Conservation (phyloP, 345 rosid species). For the Eucalyptus brandiana region DNA sequence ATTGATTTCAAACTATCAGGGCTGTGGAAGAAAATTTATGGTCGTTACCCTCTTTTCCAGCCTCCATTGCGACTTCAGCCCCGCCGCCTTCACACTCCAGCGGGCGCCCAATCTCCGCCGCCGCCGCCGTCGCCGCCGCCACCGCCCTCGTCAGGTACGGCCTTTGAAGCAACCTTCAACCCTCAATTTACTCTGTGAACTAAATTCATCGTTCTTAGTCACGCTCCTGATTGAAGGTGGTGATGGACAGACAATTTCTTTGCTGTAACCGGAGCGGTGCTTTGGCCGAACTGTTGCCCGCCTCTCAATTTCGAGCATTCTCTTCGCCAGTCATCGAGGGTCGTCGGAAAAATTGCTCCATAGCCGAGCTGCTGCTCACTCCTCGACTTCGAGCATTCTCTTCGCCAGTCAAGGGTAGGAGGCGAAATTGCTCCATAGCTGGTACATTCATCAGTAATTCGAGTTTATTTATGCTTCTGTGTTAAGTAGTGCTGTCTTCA, state of each 20-base stretch:
- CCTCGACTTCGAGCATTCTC: neutral
- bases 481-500: neutral
- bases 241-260: slow-evolving; percentile 13
- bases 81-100: neutral
- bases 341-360: neutral
- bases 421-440: neutral
- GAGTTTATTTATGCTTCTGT: neutral
- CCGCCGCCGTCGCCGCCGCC: neutral
- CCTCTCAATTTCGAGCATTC: neutral
- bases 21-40: too few species aligned
- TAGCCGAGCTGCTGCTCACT: neutral
- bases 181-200: neutral
- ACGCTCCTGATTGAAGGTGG: slow-evolving; percentile 4
- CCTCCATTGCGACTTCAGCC: rapidly evolving
- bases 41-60: neutral
- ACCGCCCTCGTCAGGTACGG: neutral
- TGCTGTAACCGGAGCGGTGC: neutral
- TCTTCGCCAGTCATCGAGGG: neutral
- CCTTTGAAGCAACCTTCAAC: neutral
- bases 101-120: neutral
- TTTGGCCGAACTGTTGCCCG: neutral
- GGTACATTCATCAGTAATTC: neutral
- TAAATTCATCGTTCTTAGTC: neutral
- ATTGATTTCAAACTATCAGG: too few species aligned
- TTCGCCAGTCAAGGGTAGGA: neutral